Percentiles rank a stretch among this genome's conserved stretches.
Evolutionary conservation across 345 rosid genomes (phyloP).

Genomic region (Populus pruinosa): DNA sequence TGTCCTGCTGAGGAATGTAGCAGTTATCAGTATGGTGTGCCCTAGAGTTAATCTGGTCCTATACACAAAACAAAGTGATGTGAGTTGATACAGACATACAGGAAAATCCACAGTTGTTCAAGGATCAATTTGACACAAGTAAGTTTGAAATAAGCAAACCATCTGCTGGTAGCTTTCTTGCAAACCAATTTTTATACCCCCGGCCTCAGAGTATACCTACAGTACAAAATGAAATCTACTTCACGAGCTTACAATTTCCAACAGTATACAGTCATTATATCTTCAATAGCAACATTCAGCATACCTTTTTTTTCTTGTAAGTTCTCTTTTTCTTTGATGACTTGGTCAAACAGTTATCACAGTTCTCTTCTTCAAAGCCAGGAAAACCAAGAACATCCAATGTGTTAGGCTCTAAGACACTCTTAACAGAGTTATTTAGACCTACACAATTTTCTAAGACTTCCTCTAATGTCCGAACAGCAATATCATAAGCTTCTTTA

Average conservation of each 20-base stretch:
- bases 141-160: constrained; percentile 28
- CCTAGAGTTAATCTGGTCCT: constrained; percentile 49
- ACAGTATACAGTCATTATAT: neutral
- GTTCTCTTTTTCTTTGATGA: constrained; percentile 45
- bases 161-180: constrained; percentile 41
- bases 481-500: constrained; percentile 38
- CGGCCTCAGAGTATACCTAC: constrained; percentile 37
- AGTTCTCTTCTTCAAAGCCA: constrained; percentile 23
- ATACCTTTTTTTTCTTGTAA: constrained; percentile 57
- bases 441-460: constrained; percentile 24
- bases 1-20: constrained; percentile 45
- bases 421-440: constrained; percentile 26
- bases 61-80: constrained; percentile 5
- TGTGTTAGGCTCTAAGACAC: constrained; percentile 27
- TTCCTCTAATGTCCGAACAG: constrained; percentile 37
- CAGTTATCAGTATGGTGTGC: constrained; percentile 33
- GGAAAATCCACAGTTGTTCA: neutral
- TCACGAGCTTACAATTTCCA: constrained; percentile 8
- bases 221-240: constrained; percentile 9
- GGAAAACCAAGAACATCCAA: constrained; percentile 28
- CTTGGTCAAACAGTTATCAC: constrained; percentile 22
- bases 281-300: constrained; percentile 13
- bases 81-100: neutral
- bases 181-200: constrained; percentile 28
- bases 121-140: constrained; percentile 1